Evolutionary conservation across 2,329 filamentous ascomycete genomes (phyloP).

Genomic region (Pseudonectria foliicola): DNA sequence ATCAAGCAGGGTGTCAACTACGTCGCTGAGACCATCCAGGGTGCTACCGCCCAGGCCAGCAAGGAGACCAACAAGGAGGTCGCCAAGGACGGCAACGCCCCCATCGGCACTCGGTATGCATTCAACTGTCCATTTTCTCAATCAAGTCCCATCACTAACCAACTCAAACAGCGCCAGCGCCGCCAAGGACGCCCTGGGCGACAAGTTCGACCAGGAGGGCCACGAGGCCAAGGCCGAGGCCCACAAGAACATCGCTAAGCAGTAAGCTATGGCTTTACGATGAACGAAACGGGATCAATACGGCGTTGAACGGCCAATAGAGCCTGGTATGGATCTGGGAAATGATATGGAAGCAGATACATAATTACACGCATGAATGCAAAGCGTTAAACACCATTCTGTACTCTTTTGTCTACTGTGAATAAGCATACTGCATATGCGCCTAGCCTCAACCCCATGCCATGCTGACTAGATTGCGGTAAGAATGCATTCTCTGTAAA

Average conservation of each 20-base stretch:
- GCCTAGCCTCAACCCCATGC: no score
- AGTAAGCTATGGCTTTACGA: constrained; percentile 13
- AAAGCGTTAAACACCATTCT: no score
- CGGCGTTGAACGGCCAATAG: constrained; percentile 4
- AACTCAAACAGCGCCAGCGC: constrained; percentile 30
- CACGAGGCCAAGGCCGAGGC: constrained; percentile 36
- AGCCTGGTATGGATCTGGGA: no score
- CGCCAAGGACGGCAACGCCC: constrained; percentile 54
- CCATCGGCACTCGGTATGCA: constrained; percentile 48
- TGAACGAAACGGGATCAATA: constrained; percentile 3
- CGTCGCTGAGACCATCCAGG: constrained; percentile 59
- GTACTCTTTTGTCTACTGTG: no score
- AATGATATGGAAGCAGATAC: no score
- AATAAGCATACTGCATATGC: no score
- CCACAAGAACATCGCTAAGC: constrained; percentile 32
- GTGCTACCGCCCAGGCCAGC: constrained; percentile 46
- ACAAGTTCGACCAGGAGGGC: constrained; percentile 38
- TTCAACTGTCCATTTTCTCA: neutral
- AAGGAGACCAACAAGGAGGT: constrained; percentile 67
- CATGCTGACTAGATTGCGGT: no score
- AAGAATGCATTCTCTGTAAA: no score
- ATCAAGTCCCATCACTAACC: constrained; percentile 21
- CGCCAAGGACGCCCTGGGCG: constrained; percentile 41
- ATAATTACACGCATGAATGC: no score
- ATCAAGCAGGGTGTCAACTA: constrained; percentile 59